Base-by-base conservation (phyloP, 2,329 filamentous ascomycete species). In the Tolypocladium amazonense region DNA sequence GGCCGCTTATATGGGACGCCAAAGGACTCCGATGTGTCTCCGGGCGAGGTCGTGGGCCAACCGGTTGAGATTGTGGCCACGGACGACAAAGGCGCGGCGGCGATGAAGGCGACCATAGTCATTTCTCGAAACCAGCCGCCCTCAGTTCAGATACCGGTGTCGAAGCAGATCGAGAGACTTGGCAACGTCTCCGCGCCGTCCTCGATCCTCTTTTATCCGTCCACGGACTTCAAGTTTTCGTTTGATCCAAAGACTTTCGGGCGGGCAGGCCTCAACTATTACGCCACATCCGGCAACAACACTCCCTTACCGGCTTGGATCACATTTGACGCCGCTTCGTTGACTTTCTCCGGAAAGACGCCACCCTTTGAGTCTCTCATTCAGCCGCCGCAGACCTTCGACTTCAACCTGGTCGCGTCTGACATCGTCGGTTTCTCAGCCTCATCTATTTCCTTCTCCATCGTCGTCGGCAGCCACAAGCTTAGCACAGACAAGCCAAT, bases 231-330 rank as follows among this genome's bases (percentile, higher is more conserved):
- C 71, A 72, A 72, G 7, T 83, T 85, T 62, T 69, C 71, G 2
- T 84, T 87, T 63, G 75, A 80, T 53, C 65, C 68, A 6, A 73
- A 83, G 23, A 90, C 88, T 0, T 96, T 96, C 70, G 76, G 76
- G n/a, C 74, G 78, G 4, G 72, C 76, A 12, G 75, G 73, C 20
- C 79, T 86, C 57, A 84, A 85, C 60, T 96, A 92, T 71, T 93
- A 94, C 69, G 89, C 90, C 11, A 85, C 88, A 3, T 88, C 89
- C 4, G 79, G 79, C 6, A 83, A 93, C 67, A 89, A 89, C 67
- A 89, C 88, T n/a, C 91, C 92, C 41, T 76, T 96, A 41, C 92
- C 92, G 25, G 87, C 90, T 0, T 96, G 92, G 92, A 77, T 96
- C 53, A 76, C 76, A n/a, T 96, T 96, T 67, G 82, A 94, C 65